Conservation (phyloP, 2,329 filamentous ascomycete genomes). For the Monosporascus sp. region DNA sequence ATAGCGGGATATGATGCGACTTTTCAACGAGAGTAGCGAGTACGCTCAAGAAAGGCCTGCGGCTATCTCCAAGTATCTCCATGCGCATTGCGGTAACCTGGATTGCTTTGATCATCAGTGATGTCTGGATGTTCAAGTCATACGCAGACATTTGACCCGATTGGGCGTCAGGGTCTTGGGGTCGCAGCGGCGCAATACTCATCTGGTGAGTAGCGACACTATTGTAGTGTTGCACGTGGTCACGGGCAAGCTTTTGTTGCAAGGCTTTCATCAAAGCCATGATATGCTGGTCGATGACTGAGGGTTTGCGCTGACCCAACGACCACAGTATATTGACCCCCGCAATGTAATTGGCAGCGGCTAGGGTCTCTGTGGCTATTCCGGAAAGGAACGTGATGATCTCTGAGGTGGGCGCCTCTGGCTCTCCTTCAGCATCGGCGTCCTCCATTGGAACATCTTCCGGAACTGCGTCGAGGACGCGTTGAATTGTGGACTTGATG, state of each 20-base stretch:
- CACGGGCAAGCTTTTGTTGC: slow-evolving; percentile 84
- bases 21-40: slow-evolving; percentile 93
- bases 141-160: slow-evolving; percentile 61
- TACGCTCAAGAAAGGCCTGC: slow-evolving; percentile 90
- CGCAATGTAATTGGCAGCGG: slow-evolving; percentile 74
- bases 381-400: slow-evolving; percentile 79
- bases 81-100: slow-evolving; percentile 89
- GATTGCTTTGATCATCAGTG: slow-evolving; percentile 90
- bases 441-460: slow-evolving; percentile 70
- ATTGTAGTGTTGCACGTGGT: slow-evolving; percentile 78
- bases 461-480: slow-evolving; percentile 84
- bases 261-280: slow-evolving; percentile 86
- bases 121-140: slow-evolving; percentile 83
- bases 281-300: slow-evolving; percentile 87
- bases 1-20: slow-evolving; percentile 79
- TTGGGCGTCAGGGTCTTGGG: slow-evolving; percentile 51
- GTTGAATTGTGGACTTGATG: slow-evolving; percentile 70
- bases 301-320: slow-evolving; percentile 75
- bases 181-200: slow-evolving; percentile 33
- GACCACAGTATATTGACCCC: slow-evolving; percentile 94
- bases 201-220: slow-evolving; percentile 49
- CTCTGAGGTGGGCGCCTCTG: slow-evolving; percentile 77
- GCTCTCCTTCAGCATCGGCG: slow-evolving; percentile 77
- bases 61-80: slow-evolving; percentile 84
- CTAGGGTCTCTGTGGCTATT: slow-evolving; percentile 84